Percentiles rank a stretch among this genome's conserved stretches.
Evolutionary conservation across 225 moss, liverwort and hornwort genomes (phyloP).

Genomic region (Pseudisothecium myosuroides): DNA sequence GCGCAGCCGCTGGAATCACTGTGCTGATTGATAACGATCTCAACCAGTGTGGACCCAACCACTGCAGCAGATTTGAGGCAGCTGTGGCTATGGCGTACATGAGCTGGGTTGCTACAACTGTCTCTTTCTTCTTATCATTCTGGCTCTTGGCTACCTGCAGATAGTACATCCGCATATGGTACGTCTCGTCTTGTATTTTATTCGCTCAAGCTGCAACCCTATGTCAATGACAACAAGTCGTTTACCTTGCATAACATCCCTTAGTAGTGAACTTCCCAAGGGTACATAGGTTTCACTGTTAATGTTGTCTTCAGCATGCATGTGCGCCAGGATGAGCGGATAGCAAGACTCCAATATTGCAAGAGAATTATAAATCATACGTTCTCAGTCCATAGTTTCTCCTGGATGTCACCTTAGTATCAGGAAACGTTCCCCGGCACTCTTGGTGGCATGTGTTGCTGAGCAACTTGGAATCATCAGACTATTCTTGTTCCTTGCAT

Average conservation of each 20-base stretch:
- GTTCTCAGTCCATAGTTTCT: neutral
- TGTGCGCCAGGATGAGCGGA: neutral
- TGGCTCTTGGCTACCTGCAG: conserved; percentile 64
- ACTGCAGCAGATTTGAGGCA: conserved; percentile 67
- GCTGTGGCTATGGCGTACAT: conserved; percentile 75
- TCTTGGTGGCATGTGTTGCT: neutral
- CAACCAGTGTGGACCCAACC: conserved; percentile 49
- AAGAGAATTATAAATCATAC: neutral
- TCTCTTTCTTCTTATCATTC: conserved; percentile 71
- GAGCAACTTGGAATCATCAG: neutral
- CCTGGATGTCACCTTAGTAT: neutral
- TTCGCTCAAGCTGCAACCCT: neutral
- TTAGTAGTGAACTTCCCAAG: neutral
- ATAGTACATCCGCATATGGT: conserved; percentile 8
- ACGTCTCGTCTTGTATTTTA: conserved; percentile 13
- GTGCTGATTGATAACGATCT: conserved; percentile 71
- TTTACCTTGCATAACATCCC: neutral
- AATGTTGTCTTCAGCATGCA: neutral
- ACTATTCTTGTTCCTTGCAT: neutral
- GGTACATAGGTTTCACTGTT: neutral
- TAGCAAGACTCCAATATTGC: neutral
- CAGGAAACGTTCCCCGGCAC: neutral
- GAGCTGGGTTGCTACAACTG: conserved; percentile 51
- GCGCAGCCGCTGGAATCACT: conserved; percentile 68
- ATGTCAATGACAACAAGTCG: neutral